Conservation (phyloP, 176 grass and related monocot species). For the Juncus inflexus region DNA sequence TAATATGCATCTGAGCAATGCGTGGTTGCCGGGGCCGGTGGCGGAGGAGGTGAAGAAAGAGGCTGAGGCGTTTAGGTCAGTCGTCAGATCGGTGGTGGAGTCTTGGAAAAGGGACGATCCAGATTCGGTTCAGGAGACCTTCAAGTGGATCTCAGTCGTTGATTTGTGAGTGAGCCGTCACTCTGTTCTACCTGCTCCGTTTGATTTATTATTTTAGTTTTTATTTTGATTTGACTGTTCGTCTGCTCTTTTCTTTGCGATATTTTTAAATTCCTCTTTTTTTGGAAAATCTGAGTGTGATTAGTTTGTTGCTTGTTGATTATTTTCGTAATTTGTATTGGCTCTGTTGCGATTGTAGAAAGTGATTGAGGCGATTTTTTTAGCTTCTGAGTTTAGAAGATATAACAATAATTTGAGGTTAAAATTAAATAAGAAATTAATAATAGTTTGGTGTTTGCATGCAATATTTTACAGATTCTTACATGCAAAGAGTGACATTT, state of each 20-base stretch:
- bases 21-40: constrained; percentile 70
- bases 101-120: constrained; percentile 55
- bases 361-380: background rate
- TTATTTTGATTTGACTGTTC: background rate
- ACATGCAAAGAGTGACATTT: constrained; percentile 88
- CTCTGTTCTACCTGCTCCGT: background rate
- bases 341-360: background rate
- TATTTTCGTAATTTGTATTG: constrained; percentile 6
- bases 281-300: constrained; percentile 2
- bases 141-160: constrained; percentile 93
- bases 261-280: constrained; percentile 5
- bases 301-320: background rate
- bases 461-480: constrained; percentile 53
- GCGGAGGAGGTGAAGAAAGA: constrained; percentile 49
- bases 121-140: constrained; percentile 67
- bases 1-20: constrained; percentile 88
- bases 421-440: too few species aligned
- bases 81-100: constrained; percentile 45
- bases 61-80: constrained; percentile 52
- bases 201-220: background rate
- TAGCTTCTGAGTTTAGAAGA: too few species aligned
- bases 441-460: too few species aligned
- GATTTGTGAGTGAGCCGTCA: constrained; percentile 46
- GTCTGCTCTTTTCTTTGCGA: too few species aligned
- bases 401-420: too few species aligned